Evolutionary conservation across 2,329 filamentous ascomycete species (phyloP).

Genomic region (Diaporthe sp.): DNA sequence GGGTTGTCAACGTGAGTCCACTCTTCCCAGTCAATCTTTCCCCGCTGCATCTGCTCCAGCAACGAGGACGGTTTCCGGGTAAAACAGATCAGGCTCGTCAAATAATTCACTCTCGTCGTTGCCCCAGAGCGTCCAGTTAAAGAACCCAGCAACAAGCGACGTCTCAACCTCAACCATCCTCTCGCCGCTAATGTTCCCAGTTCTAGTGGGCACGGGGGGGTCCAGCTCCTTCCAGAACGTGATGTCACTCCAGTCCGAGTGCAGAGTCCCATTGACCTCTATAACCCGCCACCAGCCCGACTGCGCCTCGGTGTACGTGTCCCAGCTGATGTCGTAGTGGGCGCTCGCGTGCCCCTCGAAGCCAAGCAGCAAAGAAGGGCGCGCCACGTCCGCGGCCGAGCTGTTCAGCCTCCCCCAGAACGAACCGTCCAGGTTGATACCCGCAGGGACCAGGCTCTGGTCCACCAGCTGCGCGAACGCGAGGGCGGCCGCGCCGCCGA

Average conservation of each 20-base stretch:
- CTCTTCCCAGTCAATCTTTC: neutral
- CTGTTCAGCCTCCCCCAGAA: neutral
- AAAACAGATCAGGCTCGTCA: neutral
- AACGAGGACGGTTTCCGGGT: conserved; percentile 3
- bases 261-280: conserved; percentile 42
- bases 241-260: conserved; percentile 46
- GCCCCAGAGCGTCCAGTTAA: conserved; percentile 27
- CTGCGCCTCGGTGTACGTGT: conserved; percentile 43
- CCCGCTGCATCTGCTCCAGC: neutral
- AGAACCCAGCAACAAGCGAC: conserved; percentile 30
- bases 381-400: conserved; percentile 1
- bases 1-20: neutral
- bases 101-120: neutral
- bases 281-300: conserved; percentile 43
- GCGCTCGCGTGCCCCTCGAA: neutral
- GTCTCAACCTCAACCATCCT: conserved; percentile 34
- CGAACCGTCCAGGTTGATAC: conserved; percentile 31
- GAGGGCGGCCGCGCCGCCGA: conserved; percentile 34
- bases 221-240: conserved; percentile 44
- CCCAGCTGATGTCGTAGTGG: conserved; percentile 41
- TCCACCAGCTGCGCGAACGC: conserved; percentile 16
- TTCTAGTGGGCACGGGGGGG: neutral
- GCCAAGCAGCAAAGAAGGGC: conserved; percentile 30
- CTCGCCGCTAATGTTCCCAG: neutral
- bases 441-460: conserved; percentile 10